Percentiles rank a stretch among this genome's conserved stretches.
phyloP scores from a whole-genome alignment of 768 basidiomycete species.

The Gautieria morchelliformis region DNA sequence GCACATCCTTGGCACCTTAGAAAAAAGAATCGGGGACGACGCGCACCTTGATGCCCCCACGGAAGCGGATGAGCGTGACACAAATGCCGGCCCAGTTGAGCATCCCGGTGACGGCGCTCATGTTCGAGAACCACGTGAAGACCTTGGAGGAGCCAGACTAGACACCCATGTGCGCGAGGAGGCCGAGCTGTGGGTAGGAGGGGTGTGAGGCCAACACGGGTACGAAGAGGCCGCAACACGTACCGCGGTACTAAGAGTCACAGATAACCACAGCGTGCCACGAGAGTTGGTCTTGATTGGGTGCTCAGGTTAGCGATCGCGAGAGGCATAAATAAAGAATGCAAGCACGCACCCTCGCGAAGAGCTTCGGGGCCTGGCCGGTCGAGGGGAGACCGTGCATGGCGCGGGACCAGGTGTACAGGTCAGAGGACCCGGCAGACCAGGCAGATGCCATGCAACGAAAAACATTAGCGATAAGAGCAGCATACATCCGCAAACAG shows the following conservation, averaged over 20 bases:
- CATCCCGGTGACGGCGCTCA: slow-evolving; percentile 23
- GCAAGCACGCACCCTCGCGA: slow-evolving; percentile 27
- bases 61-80: slow-evolving; percentile 37
- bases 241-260: neutral
- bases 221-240: neutral
- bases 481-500: slow-evolving; percentile 8
- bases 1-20: neutral
- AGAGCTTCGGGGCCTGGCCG: slow-evolving; percentile 44
- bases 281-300: slow-evolving; percentile 11
- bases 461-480: slow-evolving; percentile 30
- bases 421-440: slow-evolving; percentile 44
- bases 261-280: slow-evolving; percentile 2
- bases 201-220: neutral
- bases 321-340: slow-evolving; percentile 42
- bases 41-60: slow-evolving; percentile 28
- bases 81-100: slow-evolving; percentile 43
- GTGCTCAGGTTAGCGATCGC: no score
- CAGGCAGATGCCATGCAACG: slow-evolving; percentile 49
- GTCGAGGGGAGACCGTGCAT: slow-evolving; percentile 44
- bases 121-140: slow-evolving; percentile 34
- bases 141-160: slow-evolving; percentile 26
- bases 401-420: slow-evolving; percentile 39
- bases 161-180: slow-evolving; percentile 33
- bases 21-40: neutral
- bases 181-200: slow-evolving; percentile 27